A percentile compares a stretch with the other conserved stretches of the same genome.
Evolutionary conservation across 2,329 filamentous ascomycete genomes (phyloP).

Genomic region (Scortechinia acanthostroma): DNA sequence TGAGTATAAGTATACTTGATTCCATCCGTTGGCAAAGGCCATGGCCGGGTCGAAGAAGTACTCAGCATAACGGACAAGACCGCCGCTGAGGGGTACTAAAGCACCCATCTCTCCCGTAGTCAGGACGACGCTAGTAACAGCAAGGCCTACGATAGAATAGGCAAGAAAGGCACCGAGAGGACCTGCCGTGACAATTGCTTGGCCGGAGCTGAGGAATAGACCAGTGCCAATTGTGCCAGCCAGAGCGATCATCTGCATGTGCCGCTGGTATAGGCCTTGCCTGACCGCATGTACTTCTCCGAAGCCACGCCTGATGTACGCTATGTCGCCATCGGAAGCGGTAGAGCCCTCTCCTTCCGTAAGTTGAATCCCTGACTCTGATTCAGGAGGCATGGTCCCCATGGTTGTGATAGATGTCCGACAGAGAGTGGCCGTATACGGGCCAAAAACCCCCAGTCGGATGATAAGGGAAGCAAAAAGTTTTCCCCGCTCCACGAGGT

Average conservation of each 20-base stretch:
- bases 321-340: too few species aligned
- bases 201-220: constrained; percentile 11
- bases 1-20: constrained; percentile 55
- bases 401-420: too few species aligned
- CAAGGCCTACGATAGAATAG: constrained; percentile 24
- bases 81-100: constrained; percentile 24
- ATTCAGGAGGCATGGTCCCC: too few species aligned
- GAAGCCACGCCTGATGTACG: too few species aligned
- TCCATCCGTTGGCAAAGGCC: constrained; percentile 52
- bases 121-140: constrained; percentile 19
- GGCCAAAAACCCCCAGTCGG: too few species aligned
- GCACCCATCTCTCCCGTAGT: constrained; percentile 24
- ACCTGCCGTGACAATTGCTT: constrained; percentile 6
- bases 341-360: too few species aligned
- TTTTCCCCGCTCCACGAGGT: too few species aligned
- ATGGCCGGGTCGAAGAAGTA: constrained; percentile 26
- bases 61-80: constrained; percentile 22
- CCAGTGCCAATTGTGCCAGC: constrained; percentile 28
- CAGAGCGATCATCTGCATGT: constrained; percentile 24
- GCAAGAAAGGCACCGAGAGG: constrained; percentile 14
- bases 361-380: too few species aligned
- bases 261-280: constrained; percentile 14
- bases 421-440: too few species aligned
- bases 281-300: too few species aligned
- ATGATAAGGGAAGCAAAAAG: too few species aligned